Percentiles rank a stretch among this genome's conserved stretches.
These are phyloP conservation scores for Cucurbitaria berberidis DNA, from an alignment of 2,329 filamentous ascomycete species.

Conservation along the genomic window DNA sequence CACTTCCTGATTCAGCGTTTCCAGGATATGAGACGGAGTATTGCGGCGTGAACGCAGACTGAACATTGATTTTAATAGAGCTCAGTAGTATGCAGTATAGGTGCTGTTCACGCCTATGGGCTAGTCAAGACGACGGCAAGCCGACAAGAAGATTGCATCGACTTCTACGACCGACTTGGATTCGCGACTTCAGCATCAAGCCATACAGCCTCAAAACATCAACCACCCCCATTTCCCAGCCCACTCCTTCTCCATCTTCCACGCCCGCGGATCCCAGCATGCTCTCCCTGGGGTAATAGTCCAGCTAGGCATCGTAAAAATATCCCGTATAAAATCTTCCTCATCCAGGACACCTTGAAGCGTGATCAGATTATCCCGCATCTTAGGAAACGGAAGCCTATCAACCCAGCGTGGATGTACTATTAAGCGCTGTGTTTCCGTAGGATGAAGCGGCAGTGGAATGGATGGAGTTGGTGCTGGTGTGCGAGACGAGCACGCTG, in stretches of 20 bases:
- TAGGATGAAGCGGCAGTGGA: conserved; percentile 41
- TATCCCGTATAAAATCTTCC: conserved; percentile 46
- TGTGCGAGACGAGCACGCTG: conserved; percentile 30
- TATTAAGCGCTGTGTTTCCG: conserved; percentile 39
- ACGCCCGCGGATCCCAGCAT: conserved; percentile 44
- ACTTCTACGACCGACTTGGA: not conserved
- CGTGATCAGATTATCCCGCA: conserved; percentile 49
- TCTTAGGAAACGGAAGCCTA: conserved; percentile 50
- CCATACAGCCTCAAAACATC: conserved; percentile 3
- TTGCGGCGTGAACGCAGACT: not conserved
- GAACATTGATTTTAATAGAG: not conserved
- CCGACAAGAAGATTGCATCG: not conserved
- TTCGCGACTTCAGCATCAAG: not conserved
- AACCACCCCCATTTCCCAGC: conserved; percentile 47
- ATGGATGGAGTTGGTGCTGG: conserved; percentile 20
- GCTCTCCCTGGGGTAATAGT: conserved; percentile 31
- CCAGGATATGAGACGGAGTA: not conserved
- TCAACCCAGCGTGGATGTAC: conserved; percentile 51
- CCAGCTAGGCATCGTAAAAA: conserved; percentile 45
- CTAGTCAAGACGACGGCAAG: not conserved
- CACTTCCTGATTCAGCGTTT: not conserved
- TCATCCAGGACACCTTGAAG: conserved; percentile 43
- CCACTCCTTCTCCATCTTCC: conserved; percentile 45
- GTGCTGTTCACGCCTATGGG: not conserved
- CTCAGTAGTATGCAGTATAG: not conserved